These are phyloP conservation scores for Hypomontagnella submonticulosa DNA, from an alignment of 495 filamentous ascomycete genomes.

Conservation along the genomic window DNA sequence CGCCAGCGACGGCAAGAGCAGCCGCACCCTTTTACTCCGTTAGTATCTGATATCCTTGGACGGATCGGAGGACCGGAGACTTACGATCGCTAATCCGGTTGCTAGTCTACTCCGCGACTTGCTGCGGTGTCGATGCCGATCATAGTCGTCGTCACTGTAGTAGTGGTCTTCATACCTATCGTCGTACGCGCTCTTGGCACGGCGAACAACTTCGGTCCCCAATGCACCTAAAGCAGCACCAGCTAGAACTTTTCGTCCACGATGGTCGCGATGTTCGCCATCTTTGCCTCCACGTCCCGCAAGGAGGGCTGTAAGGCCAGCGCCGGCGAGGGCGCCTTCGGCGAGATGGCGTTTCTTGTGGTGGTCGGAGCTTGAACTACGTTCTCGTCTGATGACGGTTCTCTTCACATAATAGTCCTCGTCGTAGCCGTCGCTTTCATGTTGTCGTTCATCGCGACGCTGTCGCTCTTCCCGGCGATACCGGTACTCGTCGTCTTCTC, in stretches of 20 bases:
- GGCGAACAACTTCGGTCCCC: slow-evolving; percentile 80
- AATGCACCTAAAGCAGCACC: slow-evolving; percentile 85
- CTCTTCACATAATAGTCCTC: slow-evolving; percentile 59
- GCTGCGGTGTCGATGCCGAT: slow-evolving; percentile 43
- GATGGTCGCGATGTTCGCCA: slow-evolving; percentile 67
- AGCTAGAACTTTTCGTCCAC: slow-evolving; percentile 78
- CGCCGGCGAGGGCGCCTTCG: slow-evolving; percentile 84
- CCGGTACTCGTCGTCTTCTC: slow-evolving; percentile 74
- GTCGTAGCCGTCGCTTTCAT: slow-evolving; percentile 65
- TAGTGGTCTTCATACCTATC: slow-evolving; percentile 56
- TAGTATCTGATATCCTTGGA: slow-evolving; percentile 4
- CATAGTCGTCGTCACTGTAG: slow-evolving; percentile 45
- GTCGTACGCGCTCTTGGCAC: slow-evolving; percentile 76
- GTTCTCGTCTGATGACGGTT: slow-evolving; percentile 59
- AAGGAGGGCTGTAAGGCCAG: slow-evolving; percentile 78
- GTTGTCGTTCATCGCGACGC: slow-evolving; percentile 52
- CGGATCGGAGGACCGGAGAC: neutral
- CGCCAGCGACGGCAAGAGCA: slow-evolving; percentile 77
- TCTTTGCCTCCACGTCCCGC: slow-evolving; percentile 73
- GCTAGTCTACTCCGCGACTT: slow-evolving; percentile 62
- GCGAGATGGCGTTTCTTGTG: slow-evolving; percentile 84
- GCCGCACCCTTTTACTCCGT: slow-evolving; percentile 63
- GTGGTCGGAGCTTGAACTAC: slow-evolving; percentile 65
- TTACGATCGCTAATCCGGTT: slow-evolving; percentile 77
- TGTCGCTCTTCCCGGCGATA: slow-evolving; percentile 53